A percentile compares a stretch with the other conserved stretches of the same genome.
phyloP scores from a whole-genome alignment of 2,329 filamentous ascomycete species.

The Raffaelea albimanens region DNA sequence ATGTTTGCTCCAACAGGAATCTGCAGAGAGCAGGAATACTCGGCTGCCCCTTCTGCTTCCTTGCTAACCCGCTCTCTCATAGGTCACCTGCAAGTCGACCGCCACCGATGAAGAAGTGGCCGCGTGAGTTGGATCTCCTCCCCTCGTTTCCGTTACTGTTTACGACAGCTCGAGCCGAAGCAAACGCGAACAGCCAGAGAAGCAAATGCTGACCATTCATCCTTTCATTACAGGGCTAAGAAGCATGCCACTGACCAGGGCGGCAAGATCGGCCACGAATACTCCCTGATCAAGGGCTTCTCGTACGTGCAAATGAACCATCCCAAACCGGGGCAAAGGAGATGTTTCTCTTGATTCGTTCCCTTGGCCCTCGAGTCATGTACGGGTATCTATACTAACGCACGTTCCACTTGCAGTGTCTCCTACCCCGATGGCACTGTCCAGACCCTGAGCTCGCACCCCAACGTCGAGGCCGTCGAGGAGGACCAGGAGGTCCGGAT shows the following conservation, averaged over 20 bases:
- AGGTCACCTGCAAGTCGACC: slow-evolving; percentile 75
- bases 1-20: background rate
- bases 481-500: slow-evolving; percentile 59
- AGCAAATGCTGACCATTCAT: too few species aligned
- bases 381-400: too few species aligned
- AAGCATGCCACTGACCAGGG: slow-evolving; percentile 64
- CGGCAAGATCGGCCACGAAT: slow-evolving; percentile 77
- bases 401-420: slow-evolving; percentile 47
- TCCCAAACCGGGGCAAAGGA: background rate
- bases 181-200: too few species aligned
- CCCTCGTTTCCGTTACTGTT: background rate
- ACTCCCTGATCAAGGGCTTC: slow-evolving; percentile 84
- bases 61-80: background rate
- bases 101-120: slow-evolving; percentile 58
- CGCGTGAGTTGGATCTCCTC: slow-evolving; percentile 41
- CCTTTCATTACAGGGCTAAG: slow-evolving; percentile 53
- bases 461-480: slow-evolving; percentile 69
- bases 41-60: background rate
- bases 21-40: background rate
- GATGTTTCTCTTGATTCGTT: background rate
- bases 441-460: slow-evolving; percentile 54
- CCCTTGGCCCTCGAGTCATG: too few species aligned
- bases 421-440: slow-evolving; percentile 60
- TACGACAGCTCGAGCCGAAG: background rate
- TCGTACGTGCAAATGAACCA: slow-evolving; percentile 50